Base-by-base conservation (phyloP, 208 protist species). In the Trypanosoma brucei region DNA sequence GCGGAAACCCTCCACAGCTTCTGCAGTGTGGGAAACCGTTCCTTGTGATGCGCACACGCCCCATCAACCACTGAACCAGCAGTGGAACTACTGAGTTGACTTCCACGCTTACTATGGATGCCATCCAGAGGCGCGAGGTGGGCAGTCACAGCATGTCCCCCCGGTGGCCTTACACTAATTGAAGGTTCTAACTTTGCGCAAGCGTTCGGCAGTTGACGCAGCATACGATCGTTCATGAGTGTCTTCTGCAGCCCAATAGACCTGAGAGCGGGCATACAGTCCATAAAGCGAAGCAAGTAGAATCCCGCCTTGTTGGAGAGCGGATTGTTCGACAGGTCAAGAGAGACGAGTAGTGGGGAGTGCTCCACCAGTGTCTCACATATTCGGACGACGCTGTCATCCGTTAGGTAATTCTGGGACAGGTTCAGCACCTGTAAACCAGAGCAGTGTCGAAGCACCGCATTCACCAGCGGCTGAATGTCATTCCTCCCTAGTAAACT, bases 381-480 rank as follows among this genome's bases (percentile, higher is more conserved):
- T 50, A 70, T 58, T 36, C 31, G 13, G 22, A 70, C 48, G 30
- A 61, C 54, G 48, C 55, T 62, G 38, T 61, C 53, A 58, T 72
- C 61, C 3, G 67, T 67, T 0, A 72, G 50, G 35, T 72, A 72
- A 37, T 72, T 72, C n/a, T 72, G 59, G 1, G 67, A 65, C 8
- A 72, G 49, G 48, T 72, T 72, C 6, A 72, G 52, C 31, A 62
- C 55, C 37, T 45, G 46, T 30, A 72, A 39, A 42, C 40, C 51
- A 38, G 59, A 58, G 36, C 67, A 72, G 34, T 67, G 61, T 5
- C 46, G 36, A 5, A 72, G 53, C 8, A 72, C 65, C 2, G 67
- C 50, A 35, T 55, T 3, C n/a, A 56, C 60, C 46, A 72, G 45
- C 14, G 67, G 67, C 40, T 39, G 44, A 53, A 72, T 54, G 37